phyloP scores from a whole-genome alignment of 78 protist species.

The Fonticula alba region DNA sequence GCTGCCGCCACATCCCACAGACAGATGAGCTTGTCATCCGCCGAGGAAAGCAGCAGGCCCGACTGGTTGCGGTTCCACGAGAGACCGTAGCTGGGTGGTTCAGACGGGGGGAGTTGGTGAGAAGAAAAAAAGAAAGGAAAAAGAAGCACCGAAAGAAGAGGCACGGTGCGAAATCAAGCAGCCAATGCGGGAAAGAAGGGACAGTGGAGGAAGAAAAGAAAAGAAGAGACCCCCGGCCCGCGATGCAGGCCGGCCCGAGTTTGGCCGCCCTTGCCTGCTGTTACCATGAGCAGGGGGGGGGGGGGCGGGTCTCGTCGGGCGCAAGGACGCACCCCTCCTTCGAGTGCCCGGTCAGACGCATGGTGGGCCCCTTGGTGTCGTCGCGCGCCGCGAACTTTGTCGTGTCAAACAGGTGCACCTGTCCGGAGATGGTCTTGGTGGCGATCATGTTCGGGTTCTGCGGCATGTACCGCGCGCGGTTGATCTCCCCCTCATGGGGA shows the following conservation, averaged over 20 bases:
- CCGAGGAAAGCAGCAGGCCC: constrained; percentile 52
- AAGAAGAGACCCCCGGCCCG: not conserved
- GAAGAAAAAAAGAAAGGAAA: constrained; percentile 1
- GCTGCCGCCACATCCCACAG: constrained; percentile 59
- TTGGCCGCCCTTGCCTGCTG: not conserved
- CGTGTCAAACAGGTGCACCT: constrained; percentile 65
- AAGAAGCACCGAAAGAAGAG: no score
- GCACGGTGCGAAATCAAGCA: not conserved
- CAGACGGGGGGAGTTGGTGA: no score
- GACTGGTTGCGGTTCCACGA: constrained; percentile 54
- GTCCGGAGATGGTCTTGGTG: constrained; percentile 71
- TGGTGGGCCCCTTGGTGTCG: constrained; percentile 36
- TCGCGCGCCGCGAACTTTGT: constrained; percentile 30
- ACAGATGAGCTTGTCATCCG: constrained; percentile 71
- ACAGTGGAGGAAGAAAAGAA: not conserved
- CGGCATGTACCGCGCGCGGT: constrained; percentile 84
- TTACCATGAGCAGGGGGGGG: not conserved
- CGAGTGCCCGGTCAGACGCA: constrained; percentile 58
- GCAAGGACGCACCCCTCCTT: constrained; percentile 53
- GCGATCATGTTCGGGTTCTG: constrained; percentile 72
- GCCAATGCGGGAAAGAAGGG: no score
- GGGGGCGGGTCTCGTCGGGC: not conserved
- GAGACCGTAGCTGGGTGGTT: constrained; percentile 86
- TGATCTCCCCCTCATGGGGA: constrained; percentile 78
- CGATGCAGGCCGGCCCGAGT: not conserved